Evolutionary conservation across 2,329 filamentous ascomycete genomes (phyloP).

Genomic region (Beauveria bassiana): DNA sequence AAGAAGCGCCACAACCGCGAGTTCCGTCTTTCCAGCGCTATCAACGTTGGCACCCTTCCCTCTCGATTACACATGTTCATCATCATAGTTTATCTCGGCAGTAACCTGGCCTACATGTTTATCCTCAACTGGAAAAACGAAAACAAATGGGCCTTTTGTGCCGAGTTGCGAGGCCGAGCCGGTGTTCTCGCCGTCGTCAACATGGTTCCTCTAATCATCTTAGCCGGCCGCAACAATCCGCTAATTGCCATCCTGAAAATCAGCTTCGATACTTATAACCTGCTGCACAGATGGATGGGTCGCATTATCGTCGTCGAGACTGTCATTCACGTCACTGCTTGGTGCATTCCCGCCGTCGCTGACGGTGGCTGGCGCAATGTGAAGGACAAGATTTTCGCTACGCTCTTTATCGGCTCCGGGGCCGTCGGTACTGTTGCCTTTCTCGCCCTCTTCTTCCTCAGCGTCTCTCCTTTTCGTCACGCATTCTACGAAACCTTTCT

Average conservation of each 20-base stretch:
- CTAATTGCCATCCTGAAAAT: conserved; percentile 74
- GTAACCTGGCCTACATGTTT: conserved; percentile 57
- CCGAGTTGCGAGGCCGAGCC: conserved; percentile 77
- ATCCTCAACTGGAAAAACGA: conserved; percentile 50
- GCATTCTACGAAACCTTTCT: conserved; percentile 98
- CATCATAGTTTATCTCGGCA: conserved; percentile 47
- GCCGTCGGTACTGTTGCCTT: conserved; percentile 55
- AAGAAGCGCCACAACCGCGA: conserved; percentile 62
- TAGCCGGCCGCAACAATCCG: conserved; percentile 89
- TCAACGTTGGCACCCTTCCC: conserved; percentile 56
- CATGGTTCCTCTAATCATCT: conserved; percentile 82
- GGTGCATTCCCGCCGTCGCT: conserved; percentile 63
- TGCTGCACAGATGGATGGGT: conserved; percentile 63
- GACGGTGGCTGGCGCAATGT: conserved; percentile 57
- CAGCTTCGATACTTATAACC: conserved; percentile 95
- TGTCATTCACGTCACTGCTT: conserved; percentile 62
- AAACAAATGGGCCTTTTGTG: conserved; percentile 59
- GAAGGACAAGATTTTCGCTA: conserved; percentile 42
- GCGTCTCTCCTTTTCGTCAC: conserved; percentile 75
- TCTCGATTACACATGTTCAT: conserved; percentile 55
- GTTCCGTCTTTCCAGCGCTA: conserved; percentile 51
- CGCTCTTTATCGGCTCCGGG: conserved; percentile 60
- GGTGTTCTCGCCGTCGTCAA: conserved; percentile 81
- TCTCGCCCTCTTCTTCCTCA: conserved; percentile 57
- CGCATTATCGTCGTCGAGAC: conserved; percentile 63